Base-by-base conservation (phyloP, 371 early-diverging fungal genomes). In the Haplosporangium sp. region DNA sequence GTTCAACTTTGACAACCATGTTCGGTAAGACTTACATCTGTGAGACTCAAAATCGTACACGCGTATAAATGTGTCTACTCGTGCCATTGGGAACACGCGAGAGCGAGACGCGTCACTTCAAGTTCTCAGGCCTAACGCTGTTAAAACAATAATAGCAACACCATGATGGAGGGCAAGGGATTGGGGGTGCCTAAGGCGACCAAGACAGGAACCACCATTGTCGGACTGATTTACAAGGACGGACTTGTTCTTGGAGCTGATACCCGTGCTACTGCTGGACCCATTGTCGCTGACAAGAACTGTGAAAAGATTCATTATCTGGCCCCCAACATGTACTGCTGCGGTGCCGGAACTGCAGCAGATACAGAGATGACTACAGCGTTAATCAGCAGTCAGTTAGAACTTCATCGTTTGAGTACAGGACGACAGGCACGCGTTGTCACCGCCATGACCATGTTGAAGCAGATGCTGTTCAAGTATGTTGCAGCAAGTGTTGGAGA, bases 281-380 rank as follows among this genome's bases (percentile, higher is more conserved):
- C 97, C 36, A 96, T 99, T 81, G 99, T 99, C 14, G 98, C 98
- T 13, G 98, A 99, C 88, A 99, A 99, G 87, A 99, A 99, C 87
- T 99, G 99, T 85, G 92, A 93, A 83, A 99, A 99, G 90, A 98
- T 99, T 66, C 99, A 99, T 84, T 96, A 96, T 76, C 88, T 99
- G 64, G 94, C 99, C 53, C 99, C 99, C 74, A 99, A 99, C 86
- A 99, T 99, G 89, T 98, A 97, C 86, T 99, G 99, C 85, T 98
- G 99, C 84, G 99, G 99, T 74, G 99, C 99, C 29, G 99, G 99
- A 80, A 99, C 99, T 20, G 99, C 99, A 42, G 99, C 99, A 12
- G 99, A 99, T 87, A 99, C 99, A 29, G 95, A 97, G 77, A 94
- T 95, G 76, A 96, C 99, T 0, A 99, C 99, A 36, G 90, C 88